Evolutionary conservation across 495 filamentous ascomycete genomes (phyloP).

Genomic region (Penicillium flavigenum): DNA sequence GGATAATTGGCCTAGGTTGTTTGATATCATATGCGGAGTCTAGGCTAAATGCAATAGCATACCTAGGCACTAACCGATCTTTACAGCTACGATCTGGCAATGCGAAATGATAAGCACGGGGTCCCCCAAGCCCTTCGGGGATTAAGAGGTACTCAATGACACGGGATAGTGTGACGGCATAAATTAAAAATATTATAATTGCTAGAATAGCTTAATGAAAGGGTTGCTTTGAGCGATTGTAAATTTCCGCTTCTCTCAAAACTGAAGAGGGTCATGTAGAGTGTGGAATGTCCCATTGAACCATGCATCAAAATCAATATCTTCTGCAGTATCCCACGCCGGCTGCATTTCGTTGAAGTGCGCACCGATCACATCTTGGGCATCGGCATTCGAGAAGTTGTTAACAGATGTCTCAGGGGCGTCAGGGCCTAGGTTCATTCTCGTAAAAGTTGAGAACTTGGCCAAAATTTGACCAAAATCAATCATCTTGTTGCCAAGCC

Average conservation of each 20-base stretch:
- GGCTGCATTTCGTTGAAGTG: slow-evolving; percentile 26
- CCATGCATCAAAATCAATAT: slow-evolving; percentile 34
- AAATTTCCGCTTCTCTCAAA: not conserved
- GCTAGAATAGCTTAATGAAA: not conserved
- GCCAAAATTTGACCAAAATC: slow-evolving; percentile 30
- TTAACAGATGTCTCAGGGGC: slow-evolving; percentile 21
- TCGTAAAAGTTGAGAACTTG: slow-evolving; percentile 29
- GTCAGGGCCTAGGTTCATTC: slow-evolving; percentile 16
- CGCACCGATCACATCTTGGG: slow-evolving; percentile 20
- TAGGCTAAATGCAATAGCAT: too few species aligned
- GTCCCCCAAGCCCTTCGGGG: slow-evolving; percentile 8
- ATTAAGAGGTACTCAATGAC: slow-evolving; percentile 13
- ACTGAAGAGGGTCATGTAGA: slow-evolving; percentile 15
- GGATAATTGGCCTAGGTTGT: too few species aligned
- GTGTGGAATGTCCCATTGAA: slow-evolving; percentile 33
- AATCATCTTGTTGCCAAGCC: slow-evolving; percentile 11
- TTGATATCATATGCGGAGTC: too few species aligned
- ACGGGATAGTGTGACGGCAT: slow-evolving; percentile 9
- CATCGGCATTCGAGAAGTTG: slow-evolving; percentile 15
- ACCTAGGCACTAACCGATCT: too few species aligned
- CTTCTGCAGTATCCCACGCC: slow-evolving; percentile 25
- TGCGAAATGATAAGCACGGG: slow-evolving; percentile 17
- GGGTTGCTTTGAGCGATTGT: too few species aligned
- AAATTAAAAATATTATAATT: not conserved
- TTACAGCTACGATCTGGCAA: slow-evolving; percentile 4